phyloP scores from a whole-genome alignment of 2,329 filamentous ascomycete genomes.

The Aspergillus versicolor region DNA sequence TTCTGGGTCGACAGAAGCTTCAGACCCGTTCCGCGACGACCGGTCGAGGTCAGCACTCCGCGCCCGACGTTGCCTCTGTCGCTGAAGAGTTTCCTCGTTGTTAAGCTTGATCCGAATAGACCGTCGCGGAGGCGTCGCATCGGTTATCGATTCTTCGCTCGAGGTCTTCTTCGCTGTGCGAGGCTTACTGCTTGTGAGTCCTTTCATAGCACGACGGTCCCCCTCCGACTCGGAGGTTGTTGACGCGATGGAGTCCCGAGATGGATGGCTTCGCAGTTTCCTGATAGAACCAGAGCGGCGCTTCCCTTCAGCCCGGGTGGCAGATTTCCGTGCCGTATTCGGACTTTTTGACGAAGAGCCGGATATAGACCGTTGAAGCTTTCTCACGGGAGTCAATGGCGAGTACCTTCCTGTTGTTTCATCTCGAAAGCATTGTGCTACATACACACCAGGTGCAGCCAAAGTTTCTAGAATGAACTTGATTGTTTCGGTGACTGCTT shows the following conservation, averaged over 20 bases:
- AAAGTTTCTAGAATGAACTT: conserved; percentile 77
- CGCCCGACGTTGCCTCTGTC: conserved; percentile 55
- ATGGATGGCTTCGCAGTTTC: conserved; percentile 32
- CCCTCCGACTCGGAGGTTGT: conserved; percentile 57
- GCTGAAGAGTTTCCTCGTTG: conserved; percentile 71
- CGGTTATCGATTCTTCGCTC: conserved; percentile 36
- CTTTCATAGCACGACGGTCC: conserved; percentile 32
- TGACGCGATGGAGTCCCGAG: conserved; percentile 48
- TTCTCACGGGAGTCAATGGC: conserved; percentile 70
- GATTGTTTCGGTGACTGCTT: conserved; percentile 71
- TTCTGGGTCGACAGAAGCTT: conserved; percentile 63
- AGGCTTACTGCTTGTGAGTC: conserved; percentile 23
- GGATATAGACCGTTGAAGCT: conserved; percentile 48
- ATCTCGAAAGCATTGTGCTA: conserved; percentile 81
- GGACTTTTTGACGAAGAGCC: conserved; percentile 19
- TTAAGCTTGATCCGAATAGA: conserved; percentile 91
- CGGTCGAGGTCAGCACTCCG: conserved; percentile 31
- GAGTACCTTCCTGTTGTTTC: conserved; percentile 75
- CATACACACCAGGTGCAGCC: conserved; percentile 75
- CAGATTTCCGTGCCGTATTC: conserved; percentile 22
- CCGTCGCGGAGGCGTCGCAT: conserved; percentile 69
- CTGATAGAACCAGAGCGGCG: conserved; percentile 31
- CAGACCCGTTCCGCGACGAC: conserved; percentile 25
- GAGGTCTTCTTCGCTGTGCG: conserved; percentile 29
- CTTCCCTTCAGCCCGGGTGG: conserved; percentile 25